Evolutionary conservation across 23 red algal species (phyloP).

Genomic region (Cyanidium caldarium): DNA sequence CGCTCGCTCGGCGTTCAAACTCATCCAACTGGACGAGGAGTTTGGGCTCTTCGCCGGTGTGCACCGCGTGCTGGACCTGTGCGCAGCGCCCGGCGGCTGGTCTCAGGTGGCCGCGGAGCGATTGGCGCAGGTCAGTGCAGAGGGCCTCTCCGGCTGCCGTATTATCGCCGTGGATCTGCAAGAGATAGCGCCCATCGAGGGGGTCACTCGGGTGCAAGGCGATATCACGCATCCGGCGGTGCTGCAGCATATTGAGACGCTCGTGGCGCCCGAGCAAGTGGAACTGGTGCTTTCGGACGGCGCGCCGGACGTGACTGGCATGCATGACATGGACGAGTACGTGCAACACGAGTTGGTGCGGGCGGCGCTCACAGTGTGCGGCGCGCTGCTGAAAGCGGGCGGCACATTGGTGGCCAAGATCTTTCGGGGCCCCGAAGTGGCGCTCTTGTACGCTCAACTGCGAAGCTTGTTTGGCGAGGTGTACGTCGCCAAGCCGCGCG

Average conservation of each 20-base stretch:
- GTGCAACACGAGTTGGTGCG: conserved; percentile 42
- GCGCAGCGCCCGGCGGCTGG: conserved; percentile 77
- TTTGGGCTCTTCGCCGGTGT: conserved; percentile 35
- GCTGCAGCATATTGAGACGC: conserved; percentile 4
- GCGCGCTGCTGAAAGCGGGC: conserved; percentile 10
- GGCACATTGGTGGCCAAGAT: conserved; percentile 82
- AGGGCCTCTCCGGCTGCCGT: neutral
- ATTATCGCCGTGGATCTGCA: conserved; percentile 59
- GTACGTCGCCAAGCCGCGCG: conserved; percentile 46
- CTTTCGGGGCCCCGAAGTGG: conserved; percentile 42
- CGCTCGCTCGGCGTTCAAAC: conserved; percentile 71
- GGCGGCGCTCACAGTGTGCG: conserved; percentile 35
- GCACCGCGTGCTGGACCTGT: conserved; percentile 34
- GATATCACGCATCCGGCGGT: conserved; percentile 54
- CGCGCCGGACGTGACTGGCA: conserved; percentile 78
- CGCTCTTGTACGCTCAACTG: conserved; percentile 34
- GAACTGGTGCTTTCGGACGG: conserved; percentile 60
- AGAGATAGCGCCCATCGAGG: conserved; percentile 41
- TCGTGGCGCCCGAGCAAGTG: conserved; percentile 6
- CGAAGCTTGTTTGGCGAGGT: conserved; percentile 38
- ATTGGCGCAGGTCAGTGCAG: neutral
- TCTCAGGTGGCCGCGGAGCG: conserved; percentile 44
- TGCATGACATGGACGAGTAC: conserved; percentile 75
- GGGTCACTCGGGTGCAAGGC: conserved; percentile 36
- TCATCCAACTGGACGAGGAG: conserved; percentile 61